These are phyloP conservation scores for Saururus chinensis DNA, from an alignment of 164 flowering plant species.

Conservation along the genomic window DNA sequence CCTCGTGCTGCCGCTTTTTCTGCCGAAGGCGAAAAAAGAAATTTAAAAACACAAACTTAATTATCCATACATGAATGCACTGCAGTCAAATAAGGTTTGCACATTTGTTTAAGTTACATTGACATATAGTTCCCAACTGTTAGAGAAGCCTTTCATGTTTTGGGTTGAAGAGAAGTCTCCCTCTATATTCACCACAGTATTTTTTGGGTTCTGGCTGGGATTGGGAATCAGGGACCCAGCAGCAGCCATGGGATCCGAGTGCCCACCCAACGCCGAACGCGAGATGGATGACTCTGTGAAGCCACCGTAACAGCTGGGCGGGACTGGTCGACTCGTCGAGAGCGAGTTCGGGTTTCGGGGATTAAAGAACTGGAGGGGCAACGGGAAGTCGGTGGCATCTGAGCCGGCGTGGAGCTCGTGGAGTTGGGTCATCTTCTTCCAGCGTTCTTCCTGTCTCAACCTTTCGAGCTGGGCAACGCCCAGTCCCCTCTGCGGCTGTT, in stretches of 20 bases:
- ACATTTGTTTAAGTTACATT: too few relatives aligned
- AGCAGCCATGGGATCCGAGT: too few relatives aligned
- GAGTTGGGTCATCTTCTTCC: slow-evolving; percentile 24
- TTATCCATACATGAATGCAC: neutral
- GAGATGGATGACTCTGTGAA: too few relatives aligned
- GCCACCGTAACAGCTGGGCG: neutral
- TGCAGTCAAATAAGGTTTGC: neutral
- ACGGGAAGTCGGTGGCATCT: neutral
- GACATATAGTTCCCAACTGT: slow-evolving; percentile 1
- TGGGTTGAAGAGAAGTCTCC: slow-evolving; percentile 24
- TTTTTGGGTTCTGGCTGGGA: neutral
- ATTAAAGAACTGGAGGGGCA: neutral
- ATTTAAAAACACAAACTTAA: too few relatives aligned
- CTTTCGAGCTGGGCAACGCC: slow-evolving; percentile 67
- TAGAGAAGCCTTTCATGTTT: slow-evolving; percentile 8
- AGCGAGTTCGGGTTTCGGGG: slow-evolving; percentile 1
- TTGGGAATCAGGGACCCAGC: neutral
- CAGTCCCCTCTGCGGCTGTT: slow-evolving; percentile 47
- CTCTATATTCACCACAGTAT: slow-evolving; percentile 3
- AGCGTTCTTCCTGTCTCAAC: slow-evolving; percentile 30
- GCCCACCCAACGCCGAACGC: slow-evolving; percentile 4
- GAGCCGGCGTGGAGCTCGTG: neutral
- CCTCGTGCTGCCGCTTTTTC: slow-evolving; percentile 7
- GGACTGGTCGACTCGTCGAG: neutral
- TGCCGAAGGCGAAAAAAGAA: neutral